A percentile compares a stretch with the other conserved stretches of the same genome.
Conservation (phyloP, 139 green algal species). For the Tetradesmus obliquus region DNA sequence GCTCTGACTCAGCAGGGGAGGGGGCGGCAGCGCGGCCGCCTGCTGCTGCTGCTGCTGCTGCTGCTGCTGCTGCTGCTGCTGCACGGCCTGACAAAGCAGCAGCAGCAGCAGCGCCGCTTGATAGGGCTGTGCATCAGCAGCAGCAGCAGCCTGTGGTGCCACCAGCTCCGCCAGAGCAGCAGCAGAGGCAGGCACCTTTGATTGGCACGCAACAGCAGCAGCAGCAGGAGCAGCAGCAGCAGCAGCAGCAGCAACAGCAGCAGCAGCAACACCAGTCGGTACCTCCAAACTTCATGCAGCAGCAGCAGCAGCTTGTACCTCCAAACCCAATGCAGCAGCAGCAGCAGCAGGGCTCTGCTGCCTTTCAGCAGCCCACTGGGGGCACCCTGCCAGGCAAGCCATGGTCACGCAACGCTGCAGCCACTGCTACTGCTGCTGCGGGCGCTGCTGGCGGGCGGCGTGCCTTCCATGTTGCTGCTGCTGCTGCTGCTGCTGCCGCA, state of each 20-base stretch:
- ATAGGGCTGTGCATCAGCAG: background rate
- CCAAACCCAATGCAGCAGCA: background rate
- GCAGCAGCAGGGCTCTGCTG: background rate
- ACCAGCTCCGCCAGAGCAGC: background rate
- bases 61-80: background rate
- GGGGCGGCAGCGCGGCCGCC: background rate
- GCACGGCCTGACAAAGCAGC: background rate
- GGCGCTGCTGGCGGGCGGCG: background rate
- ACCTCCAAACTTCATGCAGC: background rate
- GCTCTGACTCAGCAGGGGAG: background rate
- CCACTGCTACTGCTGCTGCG: background rate
- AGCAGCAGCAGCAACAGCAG: background rate
- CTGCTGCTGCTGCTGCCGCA: background rate
- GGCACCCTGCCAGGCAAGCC: background rate
- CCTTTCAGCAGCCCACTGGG: background rate
- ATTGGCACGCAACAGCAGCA: background rate
- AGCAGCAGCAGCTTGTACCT: background rate
- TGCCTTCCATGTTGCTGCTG: background rate
- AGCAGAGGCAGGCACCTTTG: background rate
- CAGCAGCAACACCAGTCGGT: background rate
- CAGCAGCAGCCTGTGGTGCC: background rate
- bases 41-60: constrained; percentile 10
- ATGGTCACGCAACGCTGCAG: background rate
- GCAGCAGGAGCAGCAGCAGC: background rate
- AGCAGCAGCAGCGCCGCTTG: background rate